Evolutionary conservation across 23 red algal genomes (phyloP), one percentile per base, ranked within the genome.

Genomic region (Cyanidium caldarium): DNA sequence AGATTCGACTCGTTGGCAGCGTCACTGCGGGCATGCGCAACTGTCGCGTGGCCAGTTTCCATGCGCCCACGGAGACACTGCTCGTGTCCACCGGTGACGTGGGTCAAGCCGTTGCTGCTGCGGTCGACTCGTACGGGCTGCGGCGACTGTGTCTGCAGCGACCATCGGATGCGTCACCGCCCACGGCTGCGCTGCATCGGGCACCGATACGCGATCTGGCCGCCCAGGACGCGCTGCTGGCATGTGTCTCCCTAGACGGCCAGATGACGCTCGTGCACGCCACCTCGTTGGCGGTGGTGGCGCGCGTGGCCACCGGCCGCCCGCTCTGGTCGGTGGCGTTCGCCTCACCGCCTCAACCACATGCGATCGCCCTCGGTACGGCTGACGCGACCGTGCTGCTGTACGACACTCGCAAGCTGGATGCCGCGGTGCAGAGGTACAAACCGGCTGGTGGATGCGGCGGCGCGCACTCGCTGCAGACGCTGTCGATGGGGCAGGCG

Each of bases 211-310:
- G 51, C 7, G 51, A 61, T 28, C 7, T 61, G n/a, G 21, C 51
- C 31, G 19, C 51, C 19, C 19, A 61, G 7, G 51, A 25, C 7
- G 3, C 7, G 23, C 51, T 61, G 51, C 51, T 61, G 7, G 51
- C 51, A 61, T 61, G 10, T 61, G 51, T 28, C 7, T 61, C 51
- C n/a, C 51, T 61, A 5, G 51, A 61, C 51, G 51, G 51, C 31
- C 19, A 28, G 7, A 28, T 61, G 13, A 28, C 51, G 7, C 51
- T 61, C 23, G 51, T 61, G 23, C 10, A 61, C 5, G 5, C 21
- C 10, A 16, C 19, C 19, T 28, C 51, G 51, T 28, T 7, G 7
- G n/a, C 31, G 10, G 19, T 28, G 19, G 51, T 25, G 3, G 51
- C 51, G 21, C 19, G 21, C 10, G 31, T 61, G 5, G 7, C 21